phyloP scores from a whole-genome alignment of 2,329 filamentous ascomycete species.

The Fusarium sp. region DNA sequence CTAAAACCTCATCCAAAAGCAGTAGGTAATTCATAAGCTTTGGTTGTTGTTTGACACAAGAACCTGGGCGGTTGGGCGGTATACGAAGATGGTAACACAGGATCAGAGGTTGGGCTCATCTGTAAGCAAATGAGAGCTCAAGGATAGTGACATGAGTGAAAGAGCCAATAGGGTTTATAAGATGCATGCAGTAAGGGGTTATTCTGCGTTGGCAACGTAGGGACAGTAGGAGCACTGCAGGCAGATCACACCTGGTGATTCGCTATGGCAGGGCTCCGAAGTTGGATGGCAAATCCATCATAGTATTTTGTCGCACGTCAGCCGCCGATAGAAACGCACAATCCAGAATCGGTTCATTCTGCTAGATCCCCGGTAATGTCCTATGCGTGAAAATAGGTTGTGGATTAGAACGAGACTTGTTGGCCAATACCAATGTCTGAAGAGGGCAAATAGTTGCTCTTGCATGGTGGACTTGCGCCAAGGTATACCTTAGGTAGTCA shows the following conservation, averaged over 20 bases:
- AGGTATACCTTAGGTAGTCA: not conserved
- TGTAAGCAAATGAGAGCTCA: not conserved
- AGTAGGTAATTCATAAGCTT: not conserved
- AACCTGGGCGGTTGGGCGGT: not conserved
- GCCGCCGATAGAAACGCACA: not conserved
- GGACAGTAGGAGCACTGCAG: not conserved
- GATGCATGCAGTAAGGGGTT: not conserved
- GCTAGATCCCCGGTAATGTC: not conserved
- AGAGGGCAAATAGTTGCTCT: not conserved
- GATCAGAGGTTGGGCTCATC: not conserved
- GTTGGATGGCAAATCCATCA: not conserved
- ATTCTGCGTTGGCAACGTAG: not conserved
- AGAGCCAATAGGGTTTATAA: not conserved
- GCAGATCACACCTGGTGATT: not conserved
- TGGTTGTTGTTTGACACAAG: not conserved
- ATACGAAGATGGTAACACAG: conserved; percentile 14
- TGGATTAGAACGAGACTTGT: not conserved
- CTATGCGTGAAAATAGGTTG: not conserved
- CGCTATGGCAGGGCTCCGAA: not conserved
- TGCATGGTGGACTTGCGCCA: not conserved
- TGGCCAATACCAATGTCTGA: not conserved
- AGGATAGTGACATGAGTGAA: not conserved
- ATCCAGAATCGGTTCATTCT: not conserved
- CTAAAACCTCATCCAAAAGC: not conserved
- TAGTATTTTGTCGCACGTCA: not conserved